A percentile compares a stretch with the other conserved stretches of the same genome.
phyloP scores from a whole-genome alignment of 164 flowering plant genomes.

The Tinospora cordifolia region DNA sequence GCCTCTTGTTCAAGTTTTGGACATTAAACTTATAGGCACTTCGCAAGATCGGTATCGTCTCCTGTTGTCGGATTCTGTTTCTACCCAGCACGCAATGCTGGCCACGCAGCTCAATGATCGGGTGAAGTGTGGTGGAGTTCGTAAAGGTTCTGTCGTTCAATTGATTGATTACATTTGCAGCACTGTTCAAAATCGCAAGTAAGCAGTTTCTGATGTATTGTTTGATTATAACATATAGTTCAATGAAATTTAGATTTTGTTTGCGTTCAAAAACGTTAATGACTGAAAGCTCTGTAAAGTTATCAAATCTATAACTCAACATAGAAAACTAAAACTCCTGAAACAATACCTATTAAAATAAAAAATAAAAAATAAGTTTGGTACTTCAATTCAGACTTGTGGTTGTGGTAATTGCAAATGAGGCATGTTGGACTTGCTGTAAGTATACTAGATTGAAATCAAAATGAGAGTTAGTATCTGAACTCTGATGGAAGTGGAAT shows the following conservation, averaged over 20 bases:
- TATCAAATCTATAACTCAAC: too few relatives aligned
- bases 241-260: too few relatives aligned
- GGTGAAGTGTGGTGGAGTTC: slow-evolving; percentile 47
- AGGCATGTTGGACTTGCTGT: too few relatives aligned
- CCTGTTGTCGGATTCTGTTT: slow-evolving; percentile 58
- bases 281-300: too few relatives aligned
- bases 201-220: neutral
- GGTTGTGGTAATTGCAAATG: too few relatives aligned
- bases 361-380: too few relatives aligned
- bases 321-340: too few relatives aligned
- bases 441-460: too few relatives aligned
- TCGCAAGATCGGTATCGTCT: slow-evolving; percentile 68
- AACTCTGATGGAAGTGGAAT: too few relatives aligned
- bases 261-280: too few relatives aligned
- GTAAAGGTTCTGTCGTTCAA: slow-evolving; percentile 76
- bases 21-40: slow-evolving; percentile 48
- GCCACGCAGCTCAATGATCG: slow-evolving; percentile 83
- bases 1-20: slow-evolving; percentile 84
- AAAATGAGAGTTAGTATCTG: neutral
- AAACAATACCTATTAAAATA: too few relatives aligned
- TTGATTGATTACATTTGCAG: slow-evolving; percentile 81
- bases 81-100: slow-evolving; percentile 77
- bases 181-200: slow-evolving; percentile 73
- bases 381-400: too few relatives aligned
- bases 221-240: neutral